Conservation (phyloP, 2,329 filamentous ascomycete species). For the Blumeria hordei region DNA sequence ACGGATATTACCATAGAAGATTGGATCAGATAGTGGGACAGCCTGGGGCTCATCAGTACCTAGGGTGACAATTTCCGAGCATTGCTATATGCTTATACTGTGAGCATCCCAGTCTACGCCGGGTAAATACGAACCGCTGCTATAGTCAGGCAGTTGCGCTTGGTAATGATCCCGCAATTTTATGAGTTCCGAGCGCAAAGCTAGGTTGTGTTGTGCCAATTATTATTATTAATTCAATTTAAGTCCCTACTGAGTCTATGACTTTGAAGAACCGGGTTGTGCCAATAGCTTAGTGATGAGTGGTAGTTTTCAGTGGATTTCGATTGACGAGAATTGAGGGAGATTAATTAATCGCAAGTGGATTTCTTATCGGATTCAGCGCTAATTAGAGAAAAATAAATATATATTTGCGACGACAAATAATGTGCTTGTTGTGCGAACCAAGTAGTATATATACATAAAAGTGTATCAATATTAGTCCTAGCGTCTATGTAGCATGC, state of each 20-base stretch:
- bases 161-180: background rate
- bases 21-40: too few species aligned
- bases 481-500: too few species aligned
- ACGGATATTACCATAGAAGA: background rate
- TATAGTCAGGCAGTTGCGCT: background rate
- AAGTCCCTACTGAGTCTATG: too few species aligned
- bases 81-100: background rate
- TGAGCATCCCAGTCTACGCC: background rate
- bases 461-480: too few species aligned
- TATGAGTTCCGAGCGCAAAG: background rate
- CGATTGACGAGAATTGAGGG: background rate
- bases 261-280: too few species aligned
- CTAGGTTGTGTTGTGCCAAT: background rate
- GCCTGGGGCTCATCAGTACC: background rate
- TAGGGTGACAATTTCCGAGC: background rate
- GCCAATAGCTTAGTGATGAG: background rate
- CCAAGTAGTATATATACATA: too few species aligned
- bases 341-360: background rate
- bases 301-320: background rate
- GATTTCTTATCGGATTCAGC: background rate
- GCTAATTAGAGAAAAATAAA: background rate
- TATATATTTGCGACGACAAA: too few species aligned
- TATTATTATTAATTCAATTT: too few species aligned
- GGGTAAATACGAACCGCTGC: background rate
- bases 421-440: too few species aligned